Evolutionary conservation across 2,329 filamentous ascomycete species (phyloP).

Genomic region (Mycocentrospora acerina): DNA sequence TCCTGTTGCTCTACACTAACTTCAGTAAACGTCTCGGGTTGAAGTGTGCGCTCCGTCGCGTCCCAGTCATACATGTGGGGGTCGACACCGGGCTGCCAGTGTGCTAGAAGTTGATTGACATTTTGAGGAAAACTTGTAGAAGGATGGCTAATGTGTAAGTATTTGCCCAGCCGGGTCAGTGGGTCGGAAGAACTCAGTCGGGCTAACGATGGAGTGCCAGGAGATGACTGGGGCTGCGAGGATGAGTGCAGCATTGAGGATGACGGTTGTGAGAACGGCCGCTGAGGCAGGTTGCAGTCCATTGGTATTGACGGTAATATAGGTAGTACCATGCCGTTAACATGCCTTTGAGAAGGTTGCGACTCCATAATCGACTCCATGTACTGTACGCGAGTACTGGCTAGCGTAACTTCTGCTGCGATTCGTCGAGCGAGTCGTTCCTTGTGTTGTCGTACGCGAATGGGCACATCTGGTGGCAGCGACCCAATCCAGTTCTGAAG

Average conservation of each 20-base stretch:
- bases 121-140: constrained; percentile 29
- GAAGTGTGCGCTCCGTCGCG: constrained; percentile 29
- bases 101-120: constrained; percentile 42
- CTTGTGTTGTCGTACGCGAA: constrained; percentile 28
- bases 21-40: constrained; percentile 34
- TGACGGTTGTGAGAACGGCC: constrained; percentile 10
- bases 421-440: constrained; percentile 37
- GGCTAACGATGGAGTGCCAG: constrained; percentile 3
- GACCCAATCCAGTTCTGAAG: constrained; percentile 35
- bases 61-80: constrained; percentile 46
- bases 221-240: constrained; percentile 10
- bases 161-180: constrained; percentile 37
- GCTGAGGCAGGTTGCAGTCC: constrained; percentile 1
- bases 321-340: constrained; percentile 18
- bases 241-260: constrained; percentile 18
- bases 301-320: constrained; percentile 19
- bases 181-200: constrained; percentile 10
- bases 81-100: constrained; percentile 45
- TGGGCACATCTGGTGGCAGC: constrained; percentile 26
- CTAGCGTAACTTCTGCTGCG: constrained; percentile 42
- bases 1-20: constrained; percentile 40
- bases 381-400: constrained; percentile 26
- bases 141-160: constrained; percentile 23
- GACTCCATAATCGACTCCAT: constrained; percentile 9
- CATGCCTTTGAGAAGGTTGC: constrained; percentile 10